A percentile compares a stretch with the other conserved stretches of the same genome.
Conservation (phyloP, 2,329 filamentous ascomycete genomes). For the Colletotrichum filicis region DNA sequence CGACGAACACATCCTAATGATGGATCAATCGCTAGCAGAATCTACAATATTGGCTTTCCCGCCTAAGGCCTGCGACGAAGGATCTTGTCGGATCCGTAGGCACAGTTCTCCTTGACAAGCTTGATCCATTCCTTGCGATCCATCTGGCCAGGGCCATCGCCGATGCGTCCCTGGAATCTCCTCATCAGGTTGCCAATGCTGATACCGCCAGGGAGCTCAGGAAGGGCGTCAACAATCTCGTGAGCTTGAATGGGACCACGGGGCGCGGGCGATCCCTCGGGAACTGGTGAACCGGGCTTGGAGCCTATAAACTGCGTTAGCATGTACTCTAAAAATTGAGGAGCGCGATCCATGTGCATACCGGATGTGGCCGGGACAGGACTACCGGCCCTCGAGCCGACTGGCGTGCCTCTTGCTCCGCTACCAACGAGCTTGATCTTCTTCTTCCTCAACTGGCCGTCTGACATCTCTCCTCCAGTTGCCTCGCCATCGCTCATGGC, state of each 20-base stretch:
- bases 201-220: slow-evolving; percentile 61
- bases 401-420: slow-evolving; percentile 61
- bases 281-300: slow-evolving; percentile 37
- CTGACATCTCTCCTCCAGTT: slow-evolving; percentile 75
- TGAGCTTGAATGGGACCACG: slow-evolving; percentile 56
- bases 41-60: neutral
- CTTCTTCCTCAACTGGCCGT: slow-evolving; percentile 61
- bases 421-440: slow-evolving; percentile 64
- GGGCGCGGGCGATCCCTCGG: slow-evolving; percentile 30
- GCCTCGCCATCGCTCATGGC: slow-evolving; percentile 79
- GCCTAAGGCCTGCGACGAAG: slow-evolving; percentile 52
- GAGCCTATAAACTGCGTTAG: slow-evolving; percentile 27
- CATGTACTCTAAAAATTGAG: neutral
- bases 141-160: slow-evolving; percentile 62
- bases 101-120: slow-evolving; percentile 66
- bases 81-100: slow-evolving; percentile 66
- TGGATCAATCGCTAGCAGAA: neutral
- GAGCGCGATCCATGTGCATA: slow-evolving; percentile 40
- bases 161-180: slow-evolving; percentile 64
- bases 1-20: neutral
- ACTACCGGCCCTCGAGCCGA: slow-evolving; percentile 71
- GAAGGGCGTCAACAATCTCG: slow-evolving; percentile 66
- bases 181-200: slow-evolving; percentile 64
- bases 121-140: slow-evolving; percentile 66
- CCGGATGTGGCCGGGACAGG: slow-evolving; percentile 58